These are phyloP conservation scores for Podaxis sp. DNA, from an alignment of 768 basidiomycete species.

Conservation along the genomic window DNA sequence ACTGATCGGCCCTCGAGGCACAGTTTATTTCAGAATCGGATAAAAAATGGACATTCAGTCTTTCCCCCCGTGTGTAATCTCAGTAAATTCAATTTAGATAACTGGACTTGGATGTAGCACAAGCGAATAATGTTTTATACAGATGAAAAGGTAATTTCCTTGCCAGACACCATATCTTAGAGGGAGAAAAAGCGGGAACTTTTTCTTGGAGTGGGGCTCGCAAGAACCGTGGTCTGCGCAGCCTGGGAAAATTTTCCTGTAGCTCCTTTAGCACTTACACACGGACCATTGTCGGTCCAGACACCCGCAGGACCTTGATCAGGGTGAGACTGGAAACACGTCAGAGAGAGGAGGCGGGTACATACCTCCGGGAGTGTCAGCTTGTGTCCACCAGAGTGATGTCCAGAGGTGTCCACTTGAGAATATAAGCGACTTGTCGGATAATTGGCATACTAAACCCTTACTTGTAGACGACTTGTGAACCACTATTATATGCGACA, in stretches of 20 bases:
- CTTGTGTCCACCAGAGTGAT: constrained; percentile 65
- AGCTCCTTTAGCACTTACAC: constrained; percentile 24
- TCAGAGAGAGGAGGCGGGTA: constrained; percentile 3
- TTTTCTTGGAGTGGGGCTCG: constrained; percentile 5
- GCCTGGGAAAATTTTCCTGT: constrained; percentile 3
- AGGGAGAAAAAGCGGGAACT: constrained; percentile 8
- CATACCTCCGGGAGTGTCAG: constrained; percentile 51
- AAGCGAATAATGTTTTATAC: no score
- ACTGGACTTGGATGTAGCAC: neutral
- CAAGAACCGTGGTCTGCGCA: neutral
- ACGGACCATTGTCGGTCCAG: constrained; percentile 60
- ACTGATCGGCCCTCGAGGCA: neutral
- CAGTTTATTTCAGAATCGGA: neutral
- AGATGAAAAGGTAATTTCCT: neutral
- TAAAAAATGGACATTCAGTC: neutral
- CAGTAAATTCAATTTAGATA: neutral
- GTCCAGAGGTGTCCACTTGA: constrained; percentile 39
- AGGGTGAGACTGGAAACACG: constrained; percentile 7
- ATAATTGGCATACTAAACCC: constrained; percentile 16
- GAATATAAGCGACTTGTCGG: constrained; percentile 8
- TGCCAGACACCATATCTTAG: neutral
- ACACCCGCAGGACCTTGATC: constrained; percentile 44
- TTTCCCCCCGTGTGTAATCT: neutral
- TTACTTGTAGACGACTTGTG: constrained; percentile 53
- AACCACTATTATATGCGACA: constrained; percentile 50